phyloP scores from a whole-genome alignment of 1,284 basidiomycete genomes.

The Heimioporus punctisporus region DNA sequence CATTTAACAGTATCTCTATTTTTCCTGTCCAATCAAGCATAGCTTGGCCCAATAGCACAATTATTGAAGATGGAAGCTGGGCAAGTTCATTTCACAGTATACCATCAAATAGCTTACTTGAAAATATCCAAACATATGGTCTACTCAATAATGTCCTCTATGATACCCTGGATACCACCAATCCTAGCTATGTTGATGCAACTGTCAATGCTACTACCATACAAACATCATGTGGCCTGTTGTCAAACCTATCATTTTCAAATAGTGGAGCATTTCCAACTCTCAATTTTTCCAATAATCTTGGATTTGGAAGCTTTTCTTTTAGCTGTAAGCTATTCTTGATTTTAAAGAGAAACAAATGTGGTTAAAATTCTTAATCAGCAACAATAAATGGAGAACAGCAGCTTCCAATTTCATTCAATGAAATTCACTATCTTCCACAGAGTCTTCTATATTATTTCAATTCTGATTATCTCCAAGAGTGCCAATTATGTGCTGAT shows the following conservation, averaged over 20 bases:
- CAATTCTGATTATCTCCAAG: no score
- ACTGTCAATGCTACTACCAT: slow-evolving; percentile 10
- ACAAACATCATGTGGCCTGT: background rate
- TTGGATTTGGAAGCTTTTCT: background rate
- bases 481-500: background rate
- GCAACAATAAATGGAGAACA: no score
- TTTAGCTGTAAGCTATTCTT: background rate
- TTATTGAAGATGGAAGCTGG: background rate
- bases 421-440: background rate
- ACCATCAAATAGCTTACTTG: background rate
- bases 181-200: background rate
- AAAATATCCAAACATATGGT: background rate
- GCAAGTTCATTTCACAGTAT: background rate
- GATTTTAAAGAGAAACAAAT: background rate
- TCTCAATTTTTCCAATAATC: background rate
- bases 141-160: background rate
- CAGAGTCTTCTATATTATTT: background rate
- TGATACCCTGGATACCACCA: background rate
- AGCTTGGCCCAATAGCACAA: background rate
- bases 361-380: no score
- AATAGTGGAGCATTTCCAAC: background rate
- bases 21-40: background rate
- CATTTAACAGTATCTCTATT: slow-evolving; percentile 1
- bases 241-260: background rate
- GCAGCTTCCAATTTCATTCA: background rate